A percentile compares a stretch with the other conserved stretches of the same genome.
These are phyloP conservation scores for Passalora sequoiae DNA, from an alignment of 2,329 filamentous ascomycete genomes.

Conservation along the genomic window DNA sequence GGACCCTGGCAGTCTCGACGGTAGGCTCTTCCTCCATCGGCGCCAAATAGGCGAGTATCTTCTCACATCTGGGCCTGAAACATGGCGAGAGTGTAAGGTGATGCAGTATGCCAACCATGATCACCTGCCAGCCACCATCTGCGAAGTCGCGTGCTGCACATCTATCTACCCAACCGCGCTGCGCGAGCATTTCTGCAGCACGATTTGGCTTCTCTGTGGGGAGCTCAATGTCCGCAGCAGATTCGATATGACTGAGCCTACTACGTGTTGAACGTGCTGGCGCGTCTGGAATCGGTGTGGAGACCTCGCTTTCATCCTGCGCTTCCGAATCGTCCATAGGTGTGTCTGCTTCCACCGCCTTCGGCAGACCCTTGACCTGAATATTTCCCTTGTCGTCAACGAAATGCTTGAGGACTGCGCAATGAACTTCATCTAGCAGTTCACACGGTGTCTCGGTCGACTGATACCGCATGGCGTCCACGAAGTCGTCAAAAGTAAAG, in stretches of 20 bases:
- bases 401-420: conserved; percentile 79
- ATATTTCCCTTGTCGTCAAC: conserved; percentile 76
- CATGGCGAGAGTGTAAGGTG: conserved; percentile 74
- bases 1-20: conserved; percentile 63
- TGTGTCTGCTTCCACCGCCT: conserved; percentile 66
- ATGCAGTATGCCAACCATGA: conserved; percentile 79
- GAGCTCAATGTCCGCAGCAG: conserved; percentile 54
- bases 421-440: conserved; percentile 85
- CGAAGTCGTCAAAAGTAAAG: conserved; percentile 94
- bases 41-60: conserved; percentile 73
- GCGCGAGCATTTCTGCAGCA: conserved; percentile 68
- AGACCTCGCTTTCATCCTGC: conserved; percentile 51
- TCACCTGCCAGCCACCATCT: conserved; percentile 85
- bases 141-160: conserved; percentile 78
- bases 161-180: conserved; percentile 80
- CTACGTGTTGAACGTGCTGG: conserved; percentile 77
- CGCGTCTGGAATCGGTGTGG: conserved; percentile 62
- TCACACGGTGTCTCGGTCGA: conserved; percentile 72
- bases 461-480: conserved; percentile 72
- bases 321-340: conserved; percentile 67
- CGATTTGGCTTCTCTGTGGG: conserved; percentile 48
- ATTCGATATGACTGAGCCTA: conserved; percentile 66
- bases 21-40: conserved; percentile 71
- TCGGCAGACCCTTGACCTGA: conserved; percentile 58
- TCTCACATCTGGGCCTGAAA: conserved; percentile 67